A percentile compares a stretch with the other conserved stretches of the same genome.
These are phyloP conservation scores for Kluyveromyces dobzhanskii DNA, from an alignment of 805 yeast genomes.

Conservation along the genomic window DNA sequence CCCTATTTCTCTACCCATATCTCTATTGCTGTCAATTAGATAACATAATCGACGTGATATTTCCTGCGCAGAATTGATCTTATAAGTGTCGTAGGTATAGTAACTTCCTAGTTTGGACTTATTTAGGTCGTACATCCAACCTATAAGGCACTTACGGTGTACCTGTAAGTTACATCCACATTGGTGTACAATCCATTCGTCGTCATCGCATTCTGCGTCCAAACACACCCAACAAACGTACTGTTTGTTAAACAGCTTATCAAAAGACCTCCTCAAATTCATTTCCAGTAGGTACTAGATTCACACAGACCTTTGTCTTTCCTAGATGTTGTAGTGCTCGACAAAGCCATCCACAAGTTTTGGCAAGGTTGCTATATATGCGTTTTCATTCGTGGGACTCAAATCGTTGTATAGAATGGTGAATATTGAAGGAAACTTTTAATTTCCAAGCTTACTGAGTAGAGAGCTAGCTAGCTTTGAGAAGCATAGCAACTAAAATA, in stretches of 20 bases:
- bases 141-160: constrained; percentile 23
- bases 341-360: no score
- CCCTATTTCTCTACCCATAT: constrained; percentile 12
- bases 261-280: background rate
- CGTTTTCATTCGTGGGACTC: no score
- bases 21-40: constrained; percentile 14
- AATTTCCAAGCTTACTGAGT: no score
- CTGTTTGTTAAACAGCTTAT: constrained; percentile 2
- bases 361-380: no score
- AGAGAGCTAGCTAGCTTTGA: no score
- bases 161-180: constrained; percentile 27
- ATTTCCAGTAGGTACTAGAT: no score
- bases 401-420: no score
- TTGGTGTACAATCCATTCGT: constrained; percentile 19
- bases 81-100: constrained; percentile 6
- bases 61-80: constrained; percentile 5
- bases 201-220: constrained; percentile 14
- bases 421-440: no score
- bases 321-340: no score
- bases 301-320: no score
- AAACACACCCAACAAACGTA: constrained; percentile 26
- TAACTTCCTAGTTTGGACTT: constrained; percentile 6
- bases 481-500: no score
- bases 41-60: constrained; percentile 11
- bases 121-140: constrained; percentile 16